Evolutionary conservation across 2,329 filamentous ascomycete genomes (phyloP).

Genomic region (Bretziella fagacearum): DNA sequence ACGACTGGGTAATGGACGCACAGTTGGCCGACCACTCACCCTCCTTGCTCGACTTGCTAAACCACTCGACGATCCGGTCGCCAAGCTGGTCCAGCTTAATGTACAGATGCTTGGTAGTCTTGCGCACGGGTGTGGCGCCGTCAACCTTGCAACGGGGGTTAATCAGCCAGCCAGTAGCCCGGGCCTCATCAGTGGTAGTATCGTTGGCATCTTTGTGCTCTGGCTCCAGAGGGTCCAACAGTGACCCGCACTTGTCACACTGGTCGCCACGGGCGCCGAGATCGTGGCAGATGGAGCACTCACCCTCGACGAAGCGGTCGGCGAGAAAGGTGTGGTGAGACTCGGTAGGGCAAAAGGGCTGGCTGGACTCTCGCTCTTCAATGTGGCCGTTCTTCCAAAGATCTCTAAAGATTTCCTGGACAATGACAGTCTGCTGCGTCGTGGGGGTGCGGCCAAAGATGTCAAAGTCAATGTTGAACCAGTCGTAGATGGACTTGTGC

Average conservation of each 20-base stretch:
- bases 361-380: conserved; percentile 69
- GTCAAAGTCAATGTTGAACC: conserved; percentile 92
- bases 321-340: conserved; percentile 60
- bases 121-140: conserved; percentile 58
- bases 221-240: conserved; percentile 52
- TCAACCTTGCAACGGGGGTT: conserved; percentile 88
- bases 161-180: conserved; percentile 39
- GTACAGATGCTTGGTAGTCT: conserved; percentile 80
- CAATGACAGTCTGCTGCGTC: conserved; percentile 74
- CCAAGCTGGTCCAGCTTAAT: conserved; percentile 74
- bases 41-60: conserved; percentile 52
- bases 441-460: conserved; percentile 90
- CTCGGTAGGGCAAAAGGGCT: conserved; percentile 64
- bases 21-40: conserved; percentile 65
- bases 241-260: conserved; percentile 56
- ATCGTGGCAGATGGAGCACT: conserved; percentile 57
- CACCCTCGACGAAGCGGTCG: conserved; percentile 72
- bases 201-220: conserved; percentile 21
- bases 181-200: conserved; percentile 20
- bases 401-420: conserved; percentile 75
- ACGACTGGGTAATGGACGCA: conserved; percentile 58
- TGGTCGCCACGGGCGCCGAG: conserved; percentile 56
- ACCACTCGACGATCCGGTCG: conserved; percentile 61
- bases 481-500: conserved; percentile 82
- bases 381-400: conserved; percentile 80